Base-by-base conservation (phyloP, 139 green algal species). In the Coelastrella sp. region DNA sequence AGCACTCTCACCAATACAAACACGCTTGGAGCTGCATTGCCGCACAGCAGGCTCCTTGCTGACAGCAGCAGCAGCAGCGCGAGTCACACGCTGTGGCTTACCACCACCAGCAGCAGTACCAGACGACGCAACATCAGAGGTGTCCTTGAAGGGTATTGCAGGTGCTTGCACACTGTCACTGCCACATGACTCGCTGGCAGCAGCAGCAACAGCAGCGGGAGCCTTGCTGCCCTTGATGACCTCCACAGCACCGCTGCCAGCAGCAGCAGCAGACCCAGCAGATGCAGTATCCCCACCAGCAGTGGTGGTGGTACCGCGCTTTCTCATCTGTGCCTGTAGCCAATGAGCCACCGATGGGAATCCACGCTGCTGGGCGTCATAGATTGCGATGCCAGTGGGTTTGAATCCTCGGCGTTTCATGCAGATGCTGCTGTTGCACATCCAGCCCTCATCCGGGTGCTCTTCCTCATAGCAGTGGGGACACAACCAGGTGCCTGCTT, bases 401-500 rank as follows among this genome's bases (percentile, higher is more conserved):
- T 83, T 82, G 57, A 92, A 77, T 35, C 91, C 92, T 6, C 91
- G 77, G 25, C 79, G 64, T 37, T 82, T 94, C 91, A 96, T 94
- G 92, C 93, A 96, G 86, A 95, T 93, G 77, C 83, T 92, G 87
- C 84, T 92, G 90, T 96, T 96, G 90, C 93, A 96, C 41, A 95
- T 94, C 92, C 89, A 94, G 81, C 89, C 93, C 85, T 93, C 79
- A 50, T 85, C 25, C 17, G 90, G 90, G 85, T 95, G 89, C 71
- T 94, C 92, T 2, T 92, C 88, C 87, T 94, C 93, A 60, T 95
- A 92, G 89, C 93, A 96, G 89, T 96, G 93, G 1, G 92, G 91
- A 87, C 93, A 96, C 72, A 95, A 85, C 92, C 92, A 96, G 62
- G 38, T 84, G 80, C 88, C 88, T 2, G 66, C 73, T 11, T 35